Conservation (phyloP, 176 grass and related monocot species). For the Saccharum spontaneum region DNA sequence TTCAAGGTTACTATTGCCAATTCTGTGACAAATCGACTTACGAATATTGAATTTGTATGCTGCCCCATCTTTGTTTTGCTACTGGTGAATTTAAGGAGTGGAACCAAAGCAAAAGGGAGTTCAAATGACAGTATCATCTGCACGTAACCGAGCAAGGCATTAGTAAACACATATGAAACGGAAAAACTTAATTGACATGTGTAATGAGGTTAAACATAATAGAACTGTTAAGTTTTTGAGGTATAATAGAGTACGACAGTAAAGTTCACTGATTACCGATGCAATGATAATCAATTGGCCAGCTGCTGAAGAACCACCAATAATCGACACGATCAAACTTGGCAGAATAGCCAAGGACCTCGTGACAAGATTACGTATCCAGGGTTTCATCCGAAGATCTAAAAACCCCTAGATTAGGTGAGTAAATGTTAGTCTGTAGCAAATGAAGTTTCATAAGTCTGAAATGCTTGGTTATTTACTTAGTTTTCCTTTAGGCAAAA, state of each 20-base stretch:
- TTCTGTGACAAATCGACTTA: conserved; percentile 36
- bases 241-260: neutral
- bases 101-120: conserved; percentile 93
- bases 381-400: conserved; percentile 88
- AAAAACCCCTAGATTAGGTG: conserved; percentile 71
- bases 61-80: conserved; percentile 92
- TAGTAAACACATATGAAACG: neutral
- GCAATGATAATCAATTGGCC: conserved; percentile 95
- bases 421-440: neutral
- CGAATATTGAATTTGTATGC: conserved; percentile 68
- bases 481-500: neutral
- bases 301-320: conserved; percentile 93
- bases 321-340: conserved; percentile 79
- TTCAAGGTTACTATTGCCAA: neutral
- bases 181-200: neutral
- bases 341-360: conserved; percentile 94
- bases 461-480: neutral
- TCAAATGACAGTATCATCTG: conserved; percentile 99
- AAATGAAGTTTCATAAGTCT: conserved; percentile 5
- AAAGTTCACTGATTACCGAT: conserved; percentile 58
- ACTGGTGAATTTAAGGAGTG: conserved; percentile 94
- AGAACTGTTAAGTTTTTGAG: neutral
- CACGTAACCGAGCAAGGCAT: conserved; percentile 4
- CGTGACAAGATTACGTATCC: conserved; percentile 85
- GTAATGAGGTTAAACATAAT: neutral